phyloP scores from a whole-genome alignment of 2,329 filamentous ascomycete genomes.

The Cercospora sojina region DNA sequence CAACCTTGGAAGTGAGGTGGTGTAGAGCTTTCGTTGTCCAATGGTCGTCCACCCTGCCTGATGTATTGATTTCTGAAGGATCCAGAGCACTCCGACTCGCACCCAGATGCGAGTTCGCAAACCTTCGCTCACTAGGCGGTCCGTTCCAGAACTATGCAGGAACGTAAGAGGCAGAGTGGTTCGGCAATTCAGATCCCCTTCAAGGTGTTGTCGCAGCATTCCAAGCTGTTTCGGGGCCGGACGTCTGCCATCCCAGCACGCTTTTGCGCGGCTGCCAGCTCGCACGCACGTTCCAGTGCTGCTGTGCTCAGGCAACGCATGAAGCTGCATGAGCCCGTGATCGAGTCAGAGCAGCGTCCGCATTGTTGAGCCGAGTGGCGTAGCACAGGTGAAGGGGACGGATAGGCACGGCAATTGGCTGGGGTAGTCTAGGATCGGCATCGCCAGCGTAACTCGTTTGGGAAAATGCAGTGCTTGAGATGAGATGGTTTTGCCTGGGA shows the following conservation, averaged over 20 bases:
- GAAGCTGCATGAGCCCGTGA: not conserved
- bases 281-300: conserved; percentile 11
- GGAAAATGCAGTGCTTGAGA: not conserved
- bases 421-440: not conserved
- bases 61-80: not conserved
- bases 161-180: not conserved
- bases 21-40: not conserved
- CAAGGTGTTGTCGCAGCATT: not conserved
- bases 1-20: not conserved
- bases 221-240: not conserved
- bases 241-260: not conserved
- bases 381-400: not conserved
- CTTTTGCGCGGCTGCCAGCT: not conserved
- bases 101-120: not conserved
- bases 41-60: not conserved
- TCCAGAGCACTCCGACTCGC: not conserved
- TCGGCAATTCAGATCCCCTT: not conserved
- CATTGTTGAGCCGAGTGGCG: not conserved
- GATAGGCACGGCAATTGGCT: not conserved
- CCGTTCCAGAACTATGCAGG: conserved; percentile 6
- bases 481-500: not conserved
- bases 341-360: not conserved
- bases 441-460: not conserved
- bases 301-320: conserved; percentile 10
- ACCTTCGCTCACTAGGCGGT: not conserved